Conservation (phyloP, 352 stramenopile species). For the Pythium brassicae region DNA sequence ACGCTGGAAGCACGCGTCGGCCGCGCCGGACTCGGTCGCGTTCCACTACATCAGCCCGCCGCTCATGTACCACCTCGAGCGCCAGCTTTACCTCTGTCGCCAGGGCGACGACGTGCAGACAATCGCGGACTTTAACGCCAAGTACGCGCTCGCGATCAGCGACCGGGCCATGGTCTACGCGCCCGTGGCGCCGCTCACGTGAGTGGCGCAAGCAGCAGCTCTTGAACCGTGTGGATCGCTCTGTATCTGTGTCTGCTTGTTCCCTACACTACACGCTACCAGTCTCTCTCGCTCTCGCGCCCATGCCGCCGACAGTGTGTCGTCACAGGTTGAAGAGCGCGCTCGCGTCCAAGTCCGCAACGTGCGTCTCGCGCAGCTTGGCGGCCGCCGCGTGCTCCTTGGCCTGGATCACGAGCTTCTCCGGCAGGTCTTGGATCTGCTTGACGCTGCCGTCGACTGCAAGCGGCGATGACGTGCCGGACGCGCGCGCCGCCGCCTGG, state of each 20-base stretch:
- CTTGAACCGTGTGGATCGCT: background rate
- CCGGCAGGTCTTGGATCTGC: conserved; percentile 59
- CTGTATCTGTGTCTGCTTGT: background rate
- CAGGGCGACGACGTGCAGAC: conserved; percentile 35
- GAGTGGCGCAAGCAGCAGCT: conserved; percentile 6
- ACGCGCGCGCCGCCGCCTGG: conserved; percentile 27
- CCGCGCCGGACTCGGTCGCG: conserved; percentile 59
- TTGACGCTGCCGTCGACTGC: conserved; percentile 30
- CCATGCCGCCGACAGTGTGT: no score
- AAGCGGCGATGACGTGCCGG: conserved; percentile 23
- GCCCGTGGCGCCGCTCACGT: conserved; percentile 19
- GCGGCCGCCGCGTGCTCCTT: conserved; percentile 40
- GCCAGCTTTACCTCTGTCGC: conserved; percentile 66
- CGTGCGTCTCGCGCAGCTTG: conserved; percentile 48
- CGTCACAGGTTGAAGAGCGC: conserved; percentile 45
- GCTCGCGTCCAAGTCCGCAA: conserved; percentile 36
- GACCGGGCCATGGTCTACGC: conserved; percentile 42
- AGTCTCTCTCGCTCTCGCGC: background rate
- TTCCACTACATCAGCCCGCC: conserved; percentile 73
- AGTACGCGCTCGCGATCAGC: conserved; percentile 44
- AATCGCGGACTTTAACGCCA: conserved; percentile 48
- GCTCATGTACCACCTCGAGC: conserved; percentile 80
- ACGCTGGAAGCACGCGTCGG: conserved; percentile 37
- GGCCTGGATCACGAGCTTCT: conserved; percentile 55
- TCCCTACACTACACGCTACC: conserved; percentile 1